phyloP scores from a whole-genome alignment of 228 moss, liverwort and hornwort species.

The Sphagnum fallax region DNA sequence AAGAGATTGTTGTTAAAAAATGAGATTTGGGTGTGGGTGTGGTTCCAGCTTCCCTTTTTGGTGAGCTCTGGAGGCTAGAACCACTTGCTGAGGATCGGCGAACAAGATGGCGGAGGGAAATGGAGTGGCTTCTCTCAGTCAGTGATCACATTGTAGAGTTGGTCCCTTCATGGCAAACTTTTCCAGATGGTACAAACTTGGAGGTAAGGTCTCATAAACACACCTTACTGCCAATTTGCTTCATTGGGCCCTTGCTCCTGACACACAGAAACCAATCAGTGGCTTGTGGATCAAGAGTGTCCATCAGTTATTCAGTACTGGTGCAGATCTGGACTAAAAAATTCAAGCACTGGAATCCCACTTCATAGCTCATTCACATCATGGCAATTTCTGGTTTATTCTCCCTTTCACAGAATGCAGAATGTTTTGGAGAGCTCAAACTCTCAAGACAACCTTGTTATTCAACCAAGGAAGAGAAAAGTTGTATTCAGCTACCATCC shows the following conservation, averaged over 20 bases:
- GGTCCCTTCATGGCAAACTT: slow-evolving; percentile 86
- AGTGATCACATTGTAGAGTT: slow-evolving; percentile 97
- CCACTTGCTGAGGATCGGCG: slow-evolving; percentile 67
- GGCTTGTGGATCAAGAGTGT: background rate
- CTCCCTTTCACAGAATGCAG: too few species aligned
- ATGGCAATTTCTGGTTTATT: too few species aligned
- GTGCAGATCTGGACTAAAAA: too few species aligned
- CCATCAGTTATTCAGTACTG: background rate
- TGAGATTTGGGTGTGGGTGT: background rate
- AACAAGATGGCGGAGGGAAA: slow-evolving; percentile 89
- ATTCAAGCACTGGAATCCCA: too few species aligned
- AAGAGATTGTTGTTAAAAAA: too few species aligned
- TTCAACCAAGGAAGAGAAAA: background rate
- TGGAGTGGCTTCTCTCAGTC: slow-evolving; percentile 95
- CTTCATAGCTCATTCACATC: too few species aligned
- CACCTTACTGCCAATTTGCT: background rate
- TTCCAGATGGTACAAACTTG: slow-evolving; percentile 65
- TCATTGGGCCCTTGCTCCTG: background rate
- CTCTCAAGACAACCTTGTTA: background rate
- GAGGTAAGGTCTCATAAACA: slow-evolving; percentile 39
- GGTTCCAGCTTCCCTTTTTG: slow-evolving; percentile 78
- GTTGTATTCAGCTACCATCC: background rate
- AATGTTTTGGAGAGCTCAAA: background rate
- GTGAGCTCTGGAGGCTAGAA: slow-evolving; percentile 93
- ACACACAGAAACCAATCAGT: background rate